A percentile compares a stretch with the other conserved stretches of the same genome.
Conservation (phyloP, 2,329 filamentous ascomycete species). For the Leptographium lundbergii region DNA sequence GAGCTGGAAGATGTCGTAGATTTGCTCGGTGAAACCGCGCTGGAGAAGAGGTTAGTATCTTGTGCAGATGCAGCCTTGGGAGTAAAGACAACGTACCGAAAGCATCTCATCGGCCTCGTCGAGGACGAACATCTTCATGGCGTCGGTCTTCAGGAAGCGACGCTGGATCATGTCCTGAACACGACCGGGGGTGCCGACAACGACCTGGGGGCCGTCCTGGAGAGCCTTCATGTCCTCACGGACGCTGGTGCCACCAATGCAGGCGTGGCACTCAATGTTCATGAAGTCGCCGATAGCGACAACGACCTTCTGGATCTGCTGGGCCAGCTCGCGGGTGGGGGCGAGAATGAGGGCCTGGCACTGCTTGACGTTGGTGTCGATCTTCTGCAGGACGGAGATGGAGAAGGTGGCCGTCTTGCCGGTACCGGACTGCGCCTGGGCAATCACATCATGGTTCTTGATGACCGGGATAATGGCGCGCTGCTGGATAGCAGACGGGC, state of each 20-base stretch:
- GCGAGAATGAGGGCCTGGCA: conserved; percentile 98
- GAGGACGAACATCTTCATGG: conserved; percentile 99
- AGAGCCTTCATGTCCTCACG: conserved; percentile 98
- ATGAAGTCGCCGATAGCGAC: conserved; percentile 99
- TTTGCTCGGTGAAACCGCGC: conserved; percentile 99
- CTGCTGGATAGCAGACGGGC: conserved; percentile 98
- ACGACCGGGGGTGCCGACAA: conserved; percentile 95
- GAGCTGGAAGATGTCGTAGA: conserved; percentile 99
- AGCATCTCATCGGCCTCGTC: conserved; percentile 99
- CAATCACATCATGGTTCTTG: conserved; percentile 99
- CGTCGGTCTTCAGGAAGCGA: conserved; percentile 89
- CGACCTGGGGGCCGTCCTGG: conserved; percentile 88
- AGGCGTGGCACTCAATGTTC: conserved; percentile 98
- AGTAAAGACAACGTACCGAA: conserved; percentile 45
- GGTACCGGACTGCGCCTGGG: conserved; percentile 98
- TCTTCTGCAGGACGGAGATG: conserved; percentile 97
- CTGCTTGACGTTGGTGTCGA: conserved; percentile 86
- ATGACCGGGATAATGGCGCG: conserved; percentile 99
- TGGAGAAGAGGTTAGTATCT: conserved; percentile 26
- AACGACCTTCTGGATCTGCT: conserved; percentile 99
- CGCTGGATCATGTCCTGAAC: conserved; percentile 99
- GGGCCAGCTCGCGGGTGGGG: conserved; percentile 93
- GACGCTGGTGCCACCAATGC: conserved; percentile 96
- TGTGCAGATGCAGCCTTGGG: too few species aligned
- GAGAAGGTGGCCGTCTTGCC: conserved; percentile 99